phyloP scores from a whole-genome alignment of 192 early-diverging fungal species.

The Gigaspora rosea region DNA sequence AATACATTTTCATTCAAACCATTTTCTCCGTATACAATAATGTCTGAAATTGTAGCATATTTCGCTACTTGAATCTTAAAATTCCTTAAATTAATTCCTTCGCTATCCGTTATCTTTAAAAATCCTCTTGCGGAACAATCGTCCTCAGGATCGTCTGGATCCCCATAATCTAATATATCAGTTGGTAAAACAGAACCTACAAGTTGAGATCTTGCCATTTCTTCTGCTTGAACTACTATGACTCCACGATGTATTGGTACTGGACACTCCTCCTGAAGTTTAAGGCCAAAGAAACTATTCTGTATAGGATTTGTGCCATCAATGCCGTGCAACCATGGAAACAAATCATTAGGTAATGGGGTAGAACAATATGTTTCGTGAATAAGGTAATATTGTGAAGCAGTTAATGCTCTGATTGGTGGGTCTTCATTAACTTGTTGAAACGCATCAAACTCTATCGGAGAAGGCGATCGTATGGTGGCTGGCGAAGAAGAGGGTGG shows the following conservation, averaged over 20 bases:
- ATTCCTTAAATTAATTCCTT: slow-evolving; percentile 57
- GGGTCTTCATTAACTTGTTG: slow-evolving; percentile 36
- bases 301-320: slow-evolving; percentile 50
- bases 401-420: slow-evolving; percentile 43
- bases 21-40: slow-evolving; percentile 49
- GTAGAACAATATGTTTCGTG: slow-evolving; percentile 47
- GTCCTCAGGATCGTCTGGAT: neutral
- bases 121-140: slow-evolving; percentile 10
- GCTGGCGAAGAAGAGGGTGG: slow-evolving; percentile 1
- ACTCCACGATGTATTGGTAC: slow-evolving; percentile 45
- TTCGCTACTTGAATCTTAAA: slow-evolving; percentile 55
- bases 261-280: slow-evolving; percentile 12
- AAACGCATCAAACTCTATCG: slow-evolving; percentile 22
- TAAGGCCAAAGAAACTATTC: slow-evolving; percentile 58
- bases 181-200: slow-evolving; percentile 50
- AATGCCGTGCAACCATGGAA: slow-evolving; percentile 65
- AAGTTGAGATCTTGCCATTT: slow-evolving; percentile 39
- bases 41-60: slow-evolving; percentile 52
- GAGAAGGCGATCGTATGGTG: slow-evolving; percentile 12
- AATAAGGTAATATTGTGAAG: slow-evolving; percentile 42
- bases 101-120: slow-evolving; percentile 37
- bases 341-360: slow-evolving; percentile 54
- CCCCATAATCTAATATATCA: slow-evolving; percentile 47
- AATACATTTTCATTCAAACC: slow-evolving; percentile 36
- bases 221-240: slow-evolving; percentile 42